These are phyloP conservation scores for Neofusicoccum umdonicola DNA, from an alignment of 2,329 filamentous ascomycete genomes.

Conservation along the genomic window DNA sequence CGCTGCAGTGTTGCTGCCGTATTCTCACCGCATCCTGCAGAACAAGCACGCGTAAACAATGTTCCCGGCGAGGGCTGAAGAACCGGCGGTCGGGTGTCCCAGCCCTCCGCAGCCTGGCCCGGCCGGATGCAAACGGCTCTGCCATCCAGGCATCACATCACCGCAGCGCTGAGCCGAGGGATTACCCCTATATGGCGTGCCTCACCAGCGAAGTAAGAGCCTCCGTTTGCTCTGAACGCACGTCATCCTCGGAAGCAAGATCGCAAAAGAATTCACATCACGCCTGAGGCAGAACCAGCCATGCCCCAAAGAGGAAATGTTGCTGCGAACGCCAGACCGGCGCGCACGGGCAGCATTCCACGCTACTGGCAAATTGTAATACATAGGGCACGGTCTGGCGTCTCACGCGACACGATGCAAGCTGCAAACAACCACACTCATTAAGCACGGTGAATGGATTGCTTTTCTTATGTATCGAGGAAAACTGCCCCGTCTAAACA, in stretches of 20 bases:
- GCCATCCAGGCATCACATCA: not conserved
- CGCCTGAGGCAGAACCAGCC: not conserved
- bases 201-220: not conserved
- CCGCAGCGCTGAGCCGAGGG: not conserved
- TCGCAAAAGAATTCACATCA: not conserved
- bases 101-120: not conserved
- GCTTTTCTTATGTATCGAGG: constrained; percentile 14
- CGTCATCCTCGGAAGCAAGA: not conserved
- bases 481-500: constrained; percentile 8
- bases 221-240: not conserved
- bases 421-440: not conserved
- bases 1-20: no score
- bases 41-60: no score
- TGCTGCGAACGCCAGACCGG: not conserved
- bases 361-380: constrained; percentile 7
- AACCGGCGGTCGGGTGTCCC: not conserved
- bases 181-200: not conserved
- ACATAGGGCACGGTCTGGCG: not conserved
- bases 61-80: not conserved
- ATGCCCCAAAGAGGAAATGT: not conserved
- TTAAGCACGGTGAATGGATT: constrained; percentile 7
- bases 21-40: no score
- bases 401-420: not conserved
- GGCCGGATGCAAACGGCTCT: constrained; percentile 7
- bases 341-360: not conserved